A percentile compares a stretch with the other conserved stretches of the same genome.
phyloP scores from a whole-genome alignment of 2,329 filamentous ascomycete species.

The Geosmithia putterillii region DNA sequence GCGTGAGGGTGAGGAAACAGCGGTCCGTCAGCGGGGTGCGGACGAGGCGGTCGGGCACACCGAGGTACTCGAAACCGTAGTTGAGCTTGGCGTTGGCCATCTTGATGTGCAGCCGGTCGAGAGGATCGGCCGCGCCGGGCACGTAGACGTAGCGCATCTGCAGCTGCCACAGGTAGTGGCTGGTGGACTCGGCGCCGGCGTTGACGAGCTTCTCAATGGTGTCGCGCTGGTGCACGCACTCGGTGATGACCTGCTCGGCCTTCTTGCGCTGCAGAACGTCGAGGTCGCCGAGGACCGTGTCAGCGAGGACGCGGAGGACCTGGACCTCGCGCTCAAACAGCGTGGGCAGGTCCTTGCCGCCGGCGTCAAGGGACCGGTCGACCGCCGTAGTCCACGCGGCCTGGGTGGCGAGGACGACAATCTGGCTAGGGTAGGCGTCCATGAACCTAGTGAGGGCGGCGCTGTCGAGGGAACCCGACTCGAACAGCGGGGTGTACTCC shows the following conservation, averaged over 20 bases:
- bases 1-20: constrained; percentile 95
- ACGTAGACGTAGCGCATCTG: constrained; percentile 95
- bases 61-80: constrained; percentile 97
- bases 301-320: constrained; percentile 73
- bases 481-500: constrained; percentile 69
- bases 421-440: constrained; percentile 75
- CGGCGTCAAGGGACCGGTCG: constrained; percentile 60
- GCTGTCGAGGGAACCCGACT: constrained; percentile 56
- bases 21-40: constrained; percentile 94
- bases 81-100: constrained; percentile 95
- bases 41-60: constrained; percentile 90
- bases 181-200: constrained; percentile 59
- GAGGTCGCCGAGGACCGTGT: constrained; percentile 81
- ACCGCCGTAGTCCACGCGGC: constrained; percentile 87
- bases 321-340: constrained; percentile 76
- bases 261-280: constrained; percentile 83
- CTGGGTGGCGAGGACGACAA: constrained; percentile 89
- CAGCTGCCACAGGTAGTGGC: constrained; percentile 83
- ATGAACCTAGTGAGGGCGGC: constrained; percentile 70
- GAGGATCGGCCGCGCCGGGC: constrained; percentile 58
- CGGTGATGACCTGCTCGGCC: constrained; percentile 96
- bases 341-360: constrained; percentile 54
- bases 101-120: constrained; percentile 75
- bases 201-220: constrained; percentile 77
- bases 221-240: constrained; percentile 96